Conservation (phyloP, 164 flowering plant genomes). For the Cinnamomum chago region DNA sequence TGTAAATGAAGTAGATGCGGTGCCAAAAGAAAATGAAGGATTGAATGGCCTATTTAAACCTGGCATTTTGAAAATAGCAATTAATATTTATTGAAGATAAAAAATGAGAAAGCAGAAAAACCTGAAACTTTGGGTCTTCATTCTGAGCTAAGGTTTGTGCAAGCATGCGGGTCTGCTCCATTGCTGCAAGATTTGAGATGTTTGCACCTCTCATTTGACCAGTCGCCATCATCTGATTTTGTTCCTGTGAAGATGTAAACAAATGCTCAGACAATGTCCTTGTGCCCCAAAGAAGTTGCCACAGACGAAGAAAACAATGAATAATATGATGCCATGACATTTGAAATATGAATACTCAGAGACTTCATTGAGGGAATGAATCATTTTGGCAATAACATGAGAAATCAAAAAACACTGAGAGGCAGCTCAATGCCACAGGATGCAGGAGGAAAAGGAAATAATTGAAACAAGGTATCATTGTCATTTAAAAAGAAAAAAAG, state of each 20-base stretch:
- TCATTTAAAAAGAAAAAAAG: no score
- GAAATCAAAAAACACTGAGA: neutral
- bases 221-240: slow-evolving; percentile 46
- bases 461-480: no score
- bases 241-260: slow-evolving; percentile 43
- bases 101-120: slow-evolving; percentile 11
- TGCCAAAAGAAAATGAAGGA: no score
- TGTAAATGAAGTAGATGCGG: no score
- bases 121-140: slow-evolving; percentile 95
- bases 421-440: no score
- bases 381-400: neutral
- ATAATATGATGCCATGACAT: neutral
- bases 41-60: no score
- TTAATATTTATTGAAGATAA: no score
- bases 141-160: slow-evolving; percentile 92
- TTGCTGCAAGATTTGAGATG: slow-evolving; percentile 56
- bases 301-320: neutral
- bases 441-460: no score
- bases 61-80: no score
- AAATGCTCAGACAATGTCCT: neutral
- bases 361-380: neutral
- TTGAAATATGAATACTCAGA: neutral
- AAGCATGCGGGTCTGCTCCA: slow-evolving; percentile 93
- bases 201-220: slow-evolving; percentile 51
- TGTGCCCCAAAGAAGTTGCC: neutral